These are phyloP conservation scores for Poa pratensis DNA, from an alignment of 176 grass and related monocot species.

Conservation along the genomic window DNA sequence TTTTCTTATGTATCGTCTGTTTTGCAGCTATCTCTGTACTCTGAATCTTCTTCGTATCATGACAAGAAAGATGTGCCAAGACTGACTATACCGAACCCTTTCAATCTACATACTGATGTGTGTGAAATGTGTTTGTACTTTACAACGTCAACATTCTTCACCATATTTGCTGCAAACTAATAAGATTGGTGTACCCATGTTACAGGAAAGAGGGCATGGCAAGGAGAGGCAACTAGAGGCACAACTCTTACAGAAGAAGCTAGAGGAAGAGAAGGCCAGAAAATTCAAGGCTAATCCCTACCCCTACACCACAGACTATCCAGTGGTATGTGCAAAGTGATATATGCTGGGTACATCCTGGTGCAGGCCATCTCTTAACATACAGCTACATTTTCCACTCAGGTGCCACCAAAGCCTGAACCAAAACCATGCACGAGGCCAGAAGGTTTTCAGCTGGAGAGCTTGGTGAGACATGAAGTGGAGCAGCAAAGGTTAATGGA, in stretches of 20 bases:
- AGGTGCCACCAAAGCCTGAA: constrained; percentile 87
- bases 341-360: background rate
- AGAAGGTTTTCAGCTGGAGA: constrained; percentile 86
- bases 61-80: constrained; percentile 60
- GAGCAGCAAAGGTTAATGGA: constrained; percentile 75
- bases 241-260: constrained; percentile 68
- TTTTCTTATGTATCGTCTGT: constrained; percentile 1
- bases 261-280: constrained; percentile 77
- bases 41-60: constrained; percentile 63
- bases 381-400: constrained; percentile 35
- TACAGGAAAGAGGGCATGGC: constrained; percentile 83
- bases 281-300: constrained; percentile 87
- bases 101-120: constrained; percentile 90
- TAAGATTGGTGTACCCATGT: constrained; percentile 23
- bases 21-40: constrained; percentile 86
- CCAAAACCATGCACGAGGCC: constrained; percentile 89
- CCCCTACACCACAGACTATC: constrained; percentile 93
- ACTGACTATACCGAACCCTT: constrained; percentile 78
- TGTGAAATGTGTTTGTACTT: constrained; percentile 24
- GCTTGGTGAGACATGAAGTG: constrained; percentile 81
- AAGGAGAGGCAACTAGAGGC: constrained; percentile 70
- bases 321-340: constrained; percentile 61
- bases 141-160: constrained; percentile 20
- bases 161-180: constrained; percentile 2
- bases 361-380: constrained; percentile 8